Conservation (phyloP, 805 yeast species). For the Starmerella sp. region DNA sequence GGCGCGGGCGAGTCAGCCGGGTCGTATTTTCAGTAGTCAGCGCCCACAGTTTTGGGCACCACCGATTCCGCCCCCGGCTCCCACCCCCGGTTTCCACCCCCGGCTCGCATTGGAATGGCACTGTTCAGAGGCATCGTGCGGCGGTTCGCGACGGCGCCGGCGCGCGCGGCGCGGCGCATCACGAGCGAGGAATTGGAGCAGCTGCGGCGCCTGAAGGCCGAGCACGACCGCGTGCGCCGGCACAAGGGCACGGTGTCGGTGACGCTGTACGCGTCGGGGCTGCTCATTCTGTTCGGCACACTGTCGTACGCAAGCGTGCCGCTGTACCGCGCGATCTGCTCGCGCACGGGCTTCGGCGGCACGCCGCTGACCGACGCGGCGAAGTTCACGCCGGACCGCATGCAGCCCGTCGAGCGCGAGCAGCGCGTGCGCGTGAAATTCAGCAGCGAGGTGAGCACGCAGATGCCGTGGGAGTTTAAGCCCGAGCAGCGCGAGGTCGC, state of each 20-base stretch:
- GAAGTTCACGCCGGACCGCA: constrained; percentile 73
- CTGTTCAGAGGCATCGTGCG: background rate
- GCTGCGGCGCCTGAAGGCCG: constrained; percentile 11
- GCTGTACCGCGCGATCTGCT: constrained; percentile 78
- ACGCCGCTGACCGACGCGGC: constrained; percentile 78
- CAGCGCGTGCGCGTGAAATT: constrained; percentile 73
- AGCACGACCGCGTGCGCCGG: constrained; percentile 8
- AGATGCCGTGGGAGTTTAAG: constrained; percentile 86
- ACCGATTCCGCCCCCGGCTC: too few species aligned
- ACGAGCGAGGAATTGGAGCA: constrained; percentile 13
- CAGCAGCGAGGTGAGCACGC: constrained; percentile 82
- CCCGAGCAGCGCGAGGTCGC: constrained; percentile 92
- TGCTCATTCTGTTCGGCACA: constrained; percentile 31
- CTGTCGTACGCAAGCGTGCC: constrained; percentile 88
- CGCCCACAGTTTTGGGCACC: too few species aligned
- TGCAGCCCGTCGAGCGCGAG: constrained; percentile 77
- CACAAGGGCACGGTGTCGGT: constrained; percentile 16
- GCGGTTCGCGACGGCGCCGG: constrained; percentile 6
- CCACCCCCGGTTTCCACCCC: too few species aligned
- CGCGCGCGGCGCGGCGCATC: constrained; percentile 2
- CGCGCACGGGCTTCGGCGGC: constrained; percentile 94
- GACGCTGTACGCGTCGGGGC: constrained; percentile 21
- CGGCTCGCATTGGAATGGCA: too few species aligned
- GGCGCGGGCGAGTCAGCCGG: background rate
- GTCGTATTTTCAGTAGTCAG: too few species aligned